Evolutionary conservation across 2,329 filamentous ascomycete species (phyloP), one percentile per base, ranked within the genome.

Genomic region (Tolypocladium paradoxum): DNA sequence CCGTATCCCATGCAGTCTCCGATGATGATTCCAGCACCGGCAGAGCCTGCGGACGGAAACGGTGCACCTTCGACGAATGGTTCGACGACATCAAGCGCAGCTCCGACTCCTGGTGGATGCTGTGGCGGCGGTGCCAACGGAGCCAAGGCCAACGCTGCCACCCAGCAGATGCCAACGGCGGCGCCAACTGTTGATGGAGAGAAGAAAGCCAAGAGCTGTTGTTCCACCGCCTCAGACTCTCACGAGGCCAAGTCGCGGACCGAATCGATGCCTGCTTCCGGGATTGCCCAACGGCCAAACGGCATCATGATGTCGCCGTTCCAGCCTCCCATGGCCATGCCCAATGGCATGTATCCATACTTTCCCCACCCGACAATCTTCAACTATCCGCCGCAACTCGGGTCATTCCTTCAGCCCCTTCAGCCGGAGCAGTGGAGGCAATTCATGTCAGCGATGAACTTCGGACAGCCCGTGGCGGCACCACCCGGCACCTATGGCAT

Each of bases 361-460:
- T 74, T 70, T 50, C 60, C 69, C 6, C 73, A 74, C 36, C 70
- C 71, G 2, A 74, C 71, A 18, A 65, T 78, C 18, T 80, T 77
- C 56, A 75, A 74, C 9, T 80, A 80, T 50, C 77, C 78, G 5
- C 69, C 77, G 3, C 72, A 77, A 24, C 79, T 77, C 60, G 78
- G 78, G 8, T 79, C 78, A 0, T 80, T 73, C 58, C 69, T 77
- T 57, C 76, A 79, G 49, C 78, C 78, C 5, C 68, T 81, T 11
- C 75, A 80, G 56, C 76, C 74, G n/a, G 69, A 74, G 16, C 76
- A 77, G 49, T 81, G 76, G 75, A 68, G 73, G 51, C 72, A 79
- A 55, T 65, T 74, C 27, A 72, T 77, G 65, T 67, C 70, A 55
- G 62, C 68, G 7, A 64, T 71, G 64, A 64, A 61, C 54, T 66